Percentiles rank a stretch among this genome's conserved stretches.
These are phyloP conservation scores for Triticum monococcum DNA, from an alignment of 176 grass and related monocot species.

Conservation along the genomic window DNA sequence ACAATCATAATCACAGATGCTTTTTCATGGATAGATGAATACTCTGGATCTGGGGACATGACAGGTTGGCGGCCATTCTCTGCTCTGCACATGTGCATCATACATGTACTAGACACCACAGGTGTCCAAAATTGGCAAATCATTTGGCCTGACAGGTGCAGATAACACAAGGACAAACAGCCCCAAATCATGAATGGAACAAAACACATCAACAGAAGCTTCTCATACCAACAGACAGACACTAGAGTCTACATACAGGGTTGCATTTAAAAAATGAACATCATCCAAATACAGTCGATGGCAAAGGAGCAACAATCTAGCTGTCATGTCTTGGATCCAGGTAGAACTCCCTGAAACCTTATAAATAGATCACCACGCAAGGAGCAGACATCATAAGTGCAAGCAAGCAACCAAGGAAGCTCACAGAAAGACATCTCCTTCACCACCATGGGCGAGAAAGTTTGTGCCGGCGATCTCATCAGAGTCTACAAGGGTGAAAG, in stretches of 20 bases:
- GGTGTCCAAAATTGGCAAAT: conserved; percentile 3
- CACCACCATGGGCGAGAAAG: conserved; percentile 45
- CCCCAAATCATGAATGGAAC: conserved; percentile 36
- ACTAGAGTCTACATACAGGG: neutral
- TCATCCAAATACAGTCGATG: neutral
- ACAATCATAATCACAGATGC: conserved; percentile 1
- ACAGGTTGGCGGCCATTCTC: conserved; percentile 27
- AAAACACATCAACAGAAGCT: conserved; percentile 15
- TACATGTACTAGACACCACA: conserved; percentile 21
- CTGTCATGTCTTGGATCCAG: conserved; percentile 38
- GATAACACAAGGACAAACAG: conserved; percentile 35
- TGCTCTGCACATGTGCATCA: neutral
- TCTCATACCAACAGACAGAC: conserved; percentile 35
- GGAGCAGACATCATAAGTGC: conserved; percentile 22
- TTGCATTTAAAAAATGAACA: conserved; percentile 26
- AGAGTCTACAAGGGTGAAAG: conserved; percentile 32
- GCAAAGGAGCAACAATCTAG: conserved; percentile 29
- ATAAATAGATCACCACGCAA: conserved; percentile 23
- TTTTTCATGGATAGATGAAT: neutral
- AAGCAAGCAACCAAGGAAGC: neutral
- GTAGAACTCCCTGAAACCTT: conserved; percentile 32
- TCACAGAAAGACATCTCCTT: conserved; percentile 1
- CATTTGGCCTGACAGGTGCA: conserved; percentile 7
- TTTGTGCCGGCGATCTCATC: conserved; percentile 6
- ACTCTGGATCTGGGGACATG: conserved; percentile 18